Base-by-base conservation (phyloP, 2,329 filamentous ascomycete species). In the Diplodia seriata region DNA sequence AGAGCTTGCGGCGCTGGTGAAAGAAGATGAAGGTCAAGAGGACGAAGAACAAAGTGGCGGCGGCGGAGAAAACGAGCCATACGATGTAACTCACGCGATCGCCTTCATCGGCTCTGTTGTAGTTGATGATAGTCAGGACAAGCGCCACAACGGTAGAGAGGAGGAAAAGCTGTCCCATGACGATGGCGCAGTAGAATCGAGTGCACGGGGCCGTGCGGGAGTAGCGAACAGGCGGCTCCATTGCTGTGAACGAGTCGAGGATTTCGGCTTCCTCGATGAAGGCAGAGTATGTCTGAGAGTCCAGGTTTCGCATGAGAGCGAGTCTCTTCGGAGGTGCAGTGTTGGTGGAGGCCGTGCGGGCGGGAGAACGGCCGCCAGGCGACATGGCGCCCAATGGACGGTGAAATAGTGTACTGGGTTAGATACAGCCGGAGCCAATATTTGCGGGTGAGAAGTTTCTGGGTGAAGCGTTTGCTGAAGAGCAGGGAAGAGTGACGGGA, bases 61-160 rank as follows among this genome's bases (percentile, higher is more conserved):
- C 47, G 47, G 31, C 49, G 29, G 66, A 67, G 26, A 53, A 33
- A 12, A 51, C 56, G 18, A 67, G 56, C 66, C 66, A 67, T 26
- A 47, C 11, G 26, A 67, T 26, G 2, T 61, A 62, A 18, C 47
- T 36, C 9, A 14, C 5, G 7, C 33, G 38, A n/a, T 29, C 36
- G 20, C n/a, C n/a, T 1, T 20, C 6, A 20, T 40, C n/a, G 26
- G 50, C 12, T 3, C 20, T 53, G 14, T 51, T 14, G 49, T 20
- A 36, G 18, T 55, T 54, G 47, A 26, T 23, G 33, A 54, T 47
- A 18, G 61, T 15, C 14, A 67, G 56, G 36, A 62, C 56, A 14
- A 61, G 14, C 23, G 66, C 66, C 11, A 62, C 66, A 15, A 61
- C 56, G 15, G 56, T 49, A 1, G 66, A 67, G 18, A 67, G 38